Conservation (phyloP, 768 basidiomycete species). For the Rhizopogon salebrosus region DNA sequence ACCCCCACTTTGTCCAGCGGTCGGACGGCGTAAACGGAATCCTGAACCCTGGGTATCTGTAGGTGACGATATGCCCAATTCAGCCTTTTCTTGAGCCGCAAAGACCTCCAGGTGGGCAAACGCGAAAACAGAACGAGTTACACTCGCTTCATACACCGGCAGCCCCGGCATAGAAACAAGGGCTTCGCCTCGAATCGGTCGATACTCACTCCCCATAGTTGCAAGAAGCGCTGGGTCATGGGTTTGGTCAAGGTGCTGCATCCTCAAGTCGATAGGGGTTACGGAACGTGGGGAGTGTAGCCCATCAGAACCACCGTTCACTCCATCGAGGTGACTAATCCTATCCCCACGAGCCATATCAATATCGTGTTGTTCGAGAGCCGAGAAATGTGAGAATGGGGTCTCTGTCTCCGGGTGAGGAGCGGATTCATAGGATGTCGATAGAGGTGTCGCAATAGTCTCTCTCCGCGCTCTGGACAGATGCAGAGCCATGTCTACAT, state of each 20-base stretch:
- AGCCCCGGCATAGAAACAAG: conserved; percentile 38
- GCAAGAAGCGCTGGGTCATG: conserved; percentile 48
- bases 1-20: conserved; percentile 10
- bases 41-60: conserved; percentile 17
- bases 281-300: not conserved
- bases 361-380: conserved; percentile 45
- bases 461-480: conserved; percentile 68
- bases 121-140: conserved; percentile 57
- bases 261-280: conserved; percentile 27
- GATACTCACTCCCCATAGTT: conserved; percentile 12
- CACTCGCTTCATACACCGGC: conserved; percentile 66
- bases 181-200: conserved; percentile 23
- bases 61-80: conserved; percentile 53
- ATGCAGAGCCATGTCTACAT: conserved; percentile 88
- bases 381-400: conserved; percentile 39
- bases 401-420: conserved; percentile 27
- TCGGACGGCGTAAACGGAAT: conserved; percentile 11
- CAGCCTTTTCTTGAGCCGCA: conserved; percentile 61
- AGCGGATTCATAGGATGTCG: conserved; percentile 25
- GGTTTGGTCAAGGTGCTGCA: conserved; percentile 33
- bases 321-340: conserved; percentile 3
- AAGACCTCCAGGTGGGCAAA: conserved; percentile 76
- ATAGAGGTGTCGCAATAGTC: conserved; percentile 36
- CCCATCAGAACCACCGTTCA: conserved; percentile 8
- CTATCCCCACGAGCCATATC: conserved; percentile 33